These are phyloP conservation scores for Verbascum thapsus DNA, from an alignment of 257 asterid species.

Conservation along the genomic window DNA sequence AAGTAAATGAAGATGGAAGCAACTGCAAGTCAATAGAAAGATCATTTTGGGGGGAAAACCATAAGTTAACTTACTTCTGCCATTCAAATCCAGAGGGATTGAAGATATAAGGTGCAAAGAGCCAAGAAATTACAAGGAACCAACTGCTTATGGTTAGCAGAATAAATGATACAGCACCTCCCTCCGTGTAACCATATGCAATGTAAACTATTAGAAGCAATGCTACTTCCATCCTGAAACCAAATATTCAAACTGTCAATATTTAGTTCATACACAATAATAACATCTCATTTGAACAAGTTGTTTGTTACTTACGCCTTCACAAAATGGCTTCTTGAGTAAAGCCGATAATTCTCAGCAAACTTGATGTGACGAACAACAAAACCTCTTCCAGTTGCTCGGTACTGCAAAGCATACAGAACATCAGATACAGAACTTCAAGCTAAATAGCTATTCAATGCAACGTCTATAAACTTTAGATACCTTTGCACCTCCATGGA, in stretches of 20 bases:
- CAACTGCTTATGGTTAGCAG: slow-evolving; percentile 88
- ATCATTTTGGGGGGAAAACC: slow-evolving; percentile 5
- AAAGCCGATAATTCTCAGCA: slow-evolving; percentile 94
- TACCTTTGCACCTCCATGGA: slow-evolving; percentile 99
- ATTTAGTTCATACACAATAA: slow-evolving; percentile 6
- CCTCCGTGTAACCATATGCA: slow-evolving; percentile 75
- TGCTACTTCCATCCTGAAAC: slow-evolving; percentile 91
- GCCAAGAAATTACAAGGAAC: slow-evolving; percentile 98
- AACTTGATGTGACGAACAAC: slow-evolving; percentile 95
- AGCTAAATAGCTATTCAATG: slow-evolving; percentile 22
- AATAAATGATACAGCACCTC: slow-evolving; percentile 71
- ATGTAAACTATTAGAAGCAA: slow-evolving; percentile 85
- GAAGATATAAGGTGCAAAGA: slow-evolving; percentile 94
- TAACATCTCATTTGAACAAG: neutral
- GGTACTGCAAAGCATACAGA: slow-evolving; percentile 58
- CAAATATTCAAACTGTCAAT: slow-evolving; percentile 17
- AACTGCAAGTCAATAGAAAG: slow-evolving; percentile 2
- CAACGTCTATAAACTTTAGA: slow-evolving; percentile 17
- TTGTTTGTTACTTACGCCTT: slow-evolving; percentile 72
- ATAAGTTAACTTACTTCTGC: slow-evolving; percentile 90
- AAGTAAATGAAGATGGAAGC: slow-evolving; percentile 7
- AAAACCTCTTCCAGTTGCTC: slow-evolving; percentile 98
- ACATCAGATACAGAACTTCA: slow-evolving; percentile 29
- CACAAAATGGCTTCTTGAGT: slow-evolving; percentile 96
- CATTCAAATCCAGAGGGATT: slow-evolving; percentile 99